Conservation (phyloP, 192 early-diverging fungal species). For the Phycomyces nitens region DNA sequence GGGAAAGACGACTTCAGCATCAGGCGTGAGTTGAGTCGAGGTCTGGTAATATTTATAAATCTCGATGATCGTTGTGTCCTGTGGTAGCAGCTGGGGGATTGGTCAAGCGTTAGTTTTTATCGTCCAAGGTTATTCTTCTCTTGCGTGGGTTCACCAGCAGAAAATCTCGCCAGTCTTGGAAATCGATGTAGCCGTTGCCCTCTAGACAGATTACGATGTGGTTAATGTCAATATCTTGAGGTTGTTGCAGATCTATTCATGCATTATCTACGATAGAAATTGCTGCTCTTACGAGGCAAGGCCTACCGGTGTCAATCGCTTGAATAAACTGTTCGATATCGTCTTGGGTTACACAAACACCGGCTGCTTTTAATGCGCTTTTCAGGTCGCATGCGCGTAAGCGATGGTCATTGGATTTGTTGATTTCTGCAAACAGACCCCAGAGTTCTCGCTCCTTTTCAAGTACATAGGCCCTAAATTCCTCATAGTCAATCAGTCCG, state of each 20-base stretch:
- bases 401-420: constrained; percentile 52
- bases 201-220: constrained; percentile 21
- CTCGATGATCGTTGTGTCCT: constrained; percentile 55
- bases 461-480: constrained; percentile 60
- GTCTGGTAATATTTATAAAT: constrained; percentile 61
- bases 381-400: constrained; percentile 57
- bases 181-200: constrained; percentile 61
- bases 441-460: constrained; percentile 64
- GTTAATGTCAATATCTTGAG: background rate
- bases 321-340: constrained; percentile 60
- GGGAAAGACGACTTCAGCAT: constrained; percentile 64
- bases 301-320: constrained; percentile 51
- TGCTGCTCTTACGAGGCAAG: background rate
- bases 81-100: constrained; percentile 52
- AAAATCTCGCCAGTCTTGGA: constrained; percentile 65
- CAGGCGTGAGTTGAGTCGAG: constrained; percentile 59
- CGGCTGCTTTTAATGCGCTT: constrained; percentile 50
- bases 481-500: constrained; percentile 46
- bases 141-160: constrained; percentile 34
- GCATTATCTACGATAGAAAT: background rate
- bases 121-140: background rate
- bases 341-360: constrained; percentile 56
- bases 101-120: constrained; percentile 18
- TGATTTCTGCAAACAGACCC: constrained; percentile 62
- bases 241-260: background rate